Evolutionary conservation across 2,329 filamentous ascomycete species (phyloP), one percentile per base, ranked within the genome.

Genomic region (Talaromyces marneffei): DNA sequence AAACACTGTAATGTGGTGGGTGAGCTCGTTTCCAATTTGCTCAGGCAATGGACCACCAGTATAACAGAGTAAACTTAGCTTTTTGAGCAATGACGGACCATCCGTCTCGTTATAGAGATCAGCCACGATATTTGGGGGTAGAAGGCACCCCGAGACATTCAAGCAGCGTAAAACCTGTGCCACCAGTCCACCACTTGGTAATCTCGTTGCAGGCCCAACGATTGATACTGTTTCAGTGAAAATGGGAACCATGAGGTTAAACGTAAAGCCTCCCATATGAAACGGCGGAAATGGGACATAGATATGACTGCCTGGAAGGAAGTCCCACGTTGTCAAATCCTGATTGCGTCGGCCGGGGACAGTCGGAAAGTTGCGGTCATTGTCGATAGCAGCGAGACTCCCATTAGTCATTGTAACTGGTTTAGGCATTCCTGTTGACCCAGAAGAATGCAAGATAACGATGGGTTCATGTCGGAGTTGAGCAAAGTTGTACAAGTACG

Each of bases 361-460:
- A 1, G 12, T 33, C n/a, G 55, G 42, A n/a, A 50, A 39, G 23
- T 42, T 57, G 54, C 35, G 44, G 37, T 53, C 55, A 29, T 62
- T 58, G 48, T 58, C 54, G 4, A 35, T 31, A 27, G 37, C 18
- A 25, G 55, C 33, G 16, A 62, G 16, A 35, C 10, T 46, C 6
- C 46, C 44, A n/a, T 62, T 18, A 6, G 54, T 58, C 33, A 54
- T 23, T 16, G 20, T 27, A 3, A 62, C 27, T 7, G 55, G 55
- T 16, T 62, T 62, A 3, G 60, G 60, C 7, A 48, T 25, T 18
- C 60, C 60, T 29, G 60, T 62, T 6, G 55, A 60, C 14, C 57
- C 57, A 4, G 57, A 60, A 16, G 57, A 60, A 35, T 60, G 57
- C 16, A 60, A 23, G 7, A 60, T 54, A 4, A 60, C 3, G 9